phyloP scores from a whole-genome alignment of 768 basidiomycete species.

The Brasilioporus rufonigricans region DNA sequence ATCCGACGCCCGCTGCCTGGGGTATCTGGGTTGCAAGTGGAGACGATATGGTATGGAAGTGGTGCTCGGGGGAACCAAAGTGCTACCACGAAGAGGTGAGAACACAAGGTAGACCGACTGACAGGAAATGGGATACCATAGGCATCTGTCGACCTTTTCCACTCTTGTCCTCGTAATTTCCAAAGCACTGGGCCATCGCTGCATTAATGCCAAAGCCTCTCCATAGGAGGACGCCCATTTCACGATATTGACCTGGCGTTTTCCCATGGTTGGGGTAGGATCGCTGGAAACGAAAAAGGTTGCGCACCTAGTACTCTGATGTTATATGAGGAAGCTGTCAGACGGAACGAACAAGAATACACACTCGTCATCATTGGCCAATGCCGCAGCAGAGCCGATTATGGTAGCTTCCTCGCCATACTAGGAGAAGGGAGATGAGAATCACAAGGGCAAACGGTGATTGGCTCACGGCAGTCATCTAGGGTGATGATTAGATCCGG shows the following conservation, averaged over 20 bases:
- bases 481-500: conserved; percentile 8
- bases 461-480: conserved; percentile 80
- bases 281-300: background rate
- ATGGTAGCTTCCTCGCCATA: conserved; percentile 91
- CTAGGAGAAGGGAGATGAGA: conserved; percentile 36
- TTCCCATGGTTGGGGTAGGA: background rate
- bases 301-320: conserved; percentile 67
- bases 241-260: conserved; percentile 80
- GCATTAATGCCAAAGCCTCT: conserved; percentile 75
- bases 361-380: conserved; percentile 82
- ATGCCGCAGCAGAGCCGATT: conserved; percentile 84
- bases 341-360: conserved; percentile 25
- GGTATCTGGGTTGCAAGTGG: conserved; percentile 93
- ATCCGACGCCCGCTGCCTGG: conserved; percentile 91
- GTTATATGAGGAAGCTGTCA: conserved; percentile 7
- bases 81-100: conserved; percentile 50
- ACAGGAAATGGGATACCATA: conserved; percentile 50
- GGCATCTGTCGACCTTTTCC: conserved; percentile 94
- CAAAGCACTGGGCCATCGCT: conserved; percentile 92
- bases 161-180: conserved; percentile 74
- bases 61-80: conserved; percentile 78
- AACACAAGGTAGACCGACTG: background rate
- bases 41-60: conserved; percentile 94
- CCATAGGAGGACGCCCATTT: conserved; percentile 89
- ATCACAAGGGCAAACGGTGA: background rate